Percentiles rank a stretch among this genome's conserved stretches.
Evolutionary conservation across 2,329 filamentous ascomycete species (phyloP).

Genomic region (Pestalotiopsis sp.): DNA sequence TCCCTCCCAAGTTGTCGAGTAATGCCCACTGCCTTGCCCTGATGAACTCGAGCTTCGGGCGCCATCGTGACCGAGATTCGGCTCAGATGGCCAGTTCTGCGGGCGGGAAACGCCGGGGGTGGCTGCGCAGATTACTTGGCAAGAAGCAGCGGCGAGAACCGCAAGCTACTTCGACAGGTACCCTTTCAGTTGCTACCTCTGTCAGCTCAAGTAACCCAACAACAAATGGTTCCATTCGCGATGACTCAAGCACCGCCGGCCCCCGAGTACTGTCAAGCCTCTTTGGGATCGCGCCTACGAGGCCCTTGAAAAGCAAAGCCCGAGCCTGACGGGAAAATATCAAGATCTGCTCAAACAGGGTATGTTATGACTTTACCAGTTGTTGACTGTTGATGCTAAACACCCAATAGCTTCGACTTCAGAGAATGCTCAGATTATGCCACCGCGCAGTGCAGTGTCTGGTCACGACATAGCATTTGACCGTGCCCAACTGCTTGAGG

Average conservation of each 20-base stretch:
- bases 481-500: background rate
- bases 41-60: background rate
- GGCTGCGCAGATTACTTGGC: background rate
- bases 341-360: background rate
- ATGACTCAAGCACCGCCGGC: background rate
- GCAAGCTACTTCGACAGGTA: background rate
- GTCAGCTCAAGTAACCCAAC: background rate
- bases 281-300: background rate
- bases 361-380: too few relatives aligned
- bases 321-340: background rate
- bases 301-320: background rate
- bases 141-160: background rate
- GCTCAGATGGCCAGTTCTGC: background rate
- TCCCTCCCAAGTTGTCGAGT: too few relatives aligned
- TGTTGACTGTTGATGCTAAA: too few relatives aligned
- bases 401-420: background rate
- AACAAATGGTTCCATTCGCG: background rate
- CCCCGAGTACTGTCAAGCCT: background rate
- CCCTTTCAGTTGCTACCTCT: background rate
- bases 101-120: background rate
- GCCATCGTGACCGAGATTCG: background rate
- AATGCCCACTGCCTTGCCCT: too few relatives aligned
- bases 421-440: too few relatives aligned
- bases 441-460: too few relatives aligned
- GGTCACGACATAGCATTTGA: background rate